Evolutionary conservation across 768 basidiomycete genomes (phyloP), one percentile per base, ranked within the genome.

Genomic region (Dendrothele bispora): DNA sequence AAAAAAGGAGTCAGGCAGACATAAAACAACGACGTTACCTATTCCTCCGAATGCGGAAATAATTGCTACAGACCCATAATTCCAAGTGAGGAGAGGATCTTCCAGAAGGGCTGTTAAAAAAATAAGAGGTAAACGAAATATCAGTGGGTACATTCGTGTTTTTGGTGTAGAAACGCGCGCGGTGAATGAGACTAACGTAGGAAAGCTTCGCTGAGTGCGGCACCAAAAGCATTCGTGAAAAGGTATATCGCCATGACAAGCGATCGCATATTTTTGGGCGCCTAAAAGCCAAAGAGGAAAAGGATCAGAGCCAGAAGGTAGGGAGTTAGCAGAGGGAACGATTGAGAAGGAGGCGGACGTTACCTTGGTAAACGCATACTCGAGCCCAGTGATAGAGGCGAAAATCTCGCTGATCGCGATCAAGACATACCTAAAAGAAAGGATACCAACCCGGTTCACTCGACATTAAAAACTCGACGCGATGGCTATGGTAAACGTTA

Each of bases 201-300:
- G 48, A 88, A 87, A 3, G 84, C 85, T 62, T 88, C 86, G 41
- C 80, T 79, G 36, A 89, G 50, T 25, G 84, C 84, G 24, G 81
- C 67, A 12, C 84, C 67, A 37, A 89, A 34, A 2, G 87, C 83
- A 18, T 62, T 72, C 60, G 65, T 82, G 63, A 83, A 80, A 28
- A 86, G 63, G 68, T 79, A 84, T 25, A 83, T 49, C 25, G 80
- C 70, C 86, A 89, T 89, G 47, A 94, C 88, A 49, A 93, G 79
- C 37, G 88, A 90, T 24, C 83, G 80, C 92, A 93, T 93, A 67
- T 88, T 88, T 64, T 73, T 82, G 12, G 91, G 91, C n/a, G 90
- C 91, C n/a, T n/a, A n/a, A n/a, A n/a, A n/a, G n/a, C n/a, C n/a
- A n/a, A n/a, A n/a, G n/a, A n/a, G n/a, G n/a, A n/a, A n/a, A n/a